Base-by-base conservation (phyloP, 1,284 basidiomycete genomes). In the Abortiporus biennis region DNA sequence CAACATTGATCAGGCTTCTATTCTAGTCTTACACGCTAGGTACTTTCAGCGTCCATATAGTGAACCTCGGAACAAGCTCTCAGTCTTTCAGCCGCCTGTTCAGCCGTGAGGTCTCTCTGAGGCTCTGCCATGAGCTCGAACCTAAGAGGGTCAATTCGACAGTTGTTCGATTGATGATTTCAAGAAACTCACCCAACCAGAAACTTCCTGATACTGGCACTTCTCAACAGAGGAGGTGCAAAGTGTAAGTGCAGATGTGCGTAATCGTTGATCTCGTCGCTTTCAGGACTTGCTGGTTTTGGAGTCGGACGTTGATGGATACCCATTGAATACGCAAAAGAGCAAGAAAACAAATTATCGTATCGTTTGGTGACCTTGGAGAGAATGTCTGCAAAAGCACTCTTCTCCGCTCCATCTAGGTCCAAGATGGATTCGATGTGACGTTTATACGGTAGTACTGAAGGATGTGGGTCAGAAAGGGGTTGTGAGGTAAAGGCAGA, bases 291-390 rank as follows among this genome's bases (percentile, higher is more conserved):
- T 4, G 45, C 37, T 5, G 48, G 48, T 21, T 57, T 58, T 1
- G 82, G 79, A 2, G 79, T 62, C 1, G 90, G 87, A 3, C 78
- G 75, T 62, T 90, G 94, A 63, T 88, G 92, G 35, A 97, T 74
- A 31, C 92, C 93, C 92, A 97, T 95, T n/a, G 89, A 93, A 61
- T 97, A 97, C 0, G 93, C 86, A 65, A 97, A 97, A 0, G 90
- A 88, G 58, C 87, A 88, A 9, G 66, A 70, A 63, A 91, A 90
- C 21, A 94, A 67, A 58, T 93, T 92, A 61, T 94, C 92, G 56
- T 92, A 93, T 45, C 82, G 76, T 44, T 78, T 77, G 3, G 89
- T 85, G 29, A 92, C 59, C 16, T 66, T 65, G 20, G 77, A 81
- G 22, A 88, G 60, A 12, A 85, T 74, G 30, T 76, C 65, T 0